Base-by-base conservation (phyloP, 148 eudicot genomes). In the Fagopyrum tataricum region DNA sequence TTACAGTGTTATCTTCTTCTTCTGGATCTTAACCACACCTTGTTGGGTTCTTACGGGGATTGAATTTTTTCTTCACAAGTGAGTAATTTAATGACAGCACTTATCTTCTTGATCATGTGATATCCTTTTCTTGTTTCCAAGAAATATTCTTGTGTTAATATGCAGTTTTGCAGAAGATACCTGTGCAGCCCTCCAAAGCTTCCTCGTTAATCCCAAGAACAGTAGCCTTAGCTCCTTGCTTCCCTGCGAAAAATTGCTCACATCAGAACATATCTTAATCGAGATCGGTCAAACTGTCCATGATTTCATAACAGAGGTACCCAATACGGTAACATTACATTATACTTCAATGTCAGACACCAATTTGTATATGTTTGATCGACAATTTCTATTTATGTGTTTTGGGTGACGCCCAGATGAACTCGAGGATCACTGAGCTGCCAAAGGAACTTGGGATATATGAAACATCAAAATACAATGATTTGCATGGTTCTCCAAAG, bases 131-230 rank as follows among this genome's bases (percentile, higher is more conserved):
- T 18, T 42, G 48, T 70, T 70, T 70, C 72, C 37, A 43, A 70
- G 53, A 23, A 68, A 44, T 46, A 79, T 81, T 80, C 64, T 78
- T 74, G 67, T 77, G 75, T 75, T 72, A 74, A 81, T 74, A 72
- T 82, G 81, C 92, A 91, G 97, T 59, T 86, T 85, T 81, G 84
- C 82, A 44, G 72, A 61, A 5, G 88, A 85, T 72, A 83, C 88
- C 31, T 85, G 88, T 46, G 26, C 81, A 73, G 83, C 86, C 76
- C 86, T 91, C 48, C 76, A 83, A 8, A 72, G 76, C 66, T 85
- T 76, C 44, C 76, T 76, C 44, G 71, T 72, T 59, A 81, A 76
- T 43, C 81, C 86, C 31, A 61, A 77, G 15, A 76, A 78, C 42
- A 81, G 69, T 67, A 79, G 79, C 74, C 72, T 83, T 18, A 79